These are phyloP conservation scores for Picea glauca DNA, from an alignment of 75 land plant genomes.

Conservation along the genomic window DNA sequence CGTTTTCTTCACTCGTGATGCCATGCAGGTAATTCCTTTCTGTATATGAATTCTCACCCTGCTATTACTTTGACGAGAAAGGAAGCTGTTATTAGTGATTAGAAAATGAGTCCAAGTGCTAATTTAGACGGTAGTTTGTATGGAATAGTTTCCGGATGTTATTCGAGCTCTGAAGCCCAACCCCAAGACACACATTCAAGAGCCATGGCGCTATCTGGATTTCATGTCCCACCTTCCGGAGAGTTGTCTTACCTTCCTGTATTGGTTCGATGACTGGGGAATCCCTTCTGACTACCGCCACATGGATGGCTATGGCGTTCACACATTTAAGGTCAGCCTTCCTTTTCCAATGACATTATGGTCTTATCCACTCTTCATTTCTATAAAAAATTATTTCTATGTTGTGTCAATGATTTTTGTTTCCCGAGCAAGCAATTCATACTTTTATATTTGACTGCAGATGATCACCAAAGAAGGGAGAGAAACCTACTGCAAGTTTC, in stretches of 20 bases:
- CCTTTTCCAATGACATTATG: background rate
- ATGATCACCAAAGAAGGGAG: constrained; percentile 34
- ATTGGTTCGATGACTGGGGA: constrained; percentile 43
- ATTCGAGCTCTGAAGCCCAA: constrained; percentile 55
- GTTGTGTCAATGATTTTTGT: background rate
- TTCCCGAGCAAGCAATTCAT: background rate
- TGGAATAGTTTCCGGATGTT: constrained; percentile 43
- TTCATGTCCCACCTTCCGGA: constrained; percentile 47
- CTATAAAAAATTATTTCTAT: background rate
- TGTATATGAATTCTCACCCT: background rate
- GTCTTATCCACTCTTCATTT: background rate
- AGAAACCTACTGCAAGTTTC: constrained; percentile 44
- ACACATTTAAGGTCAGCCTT: constrained; percentile 21
- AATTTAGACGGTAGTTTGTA: background rate
- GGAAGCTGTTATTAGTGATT: too few relatives aligned
- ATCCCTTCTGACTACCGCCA: constrained; percentile 48
- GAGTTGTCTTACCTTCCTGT: constrained; percentile 33
- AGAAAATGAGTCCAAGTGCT: background rate
- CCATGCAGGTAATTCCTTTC: constrained; percentile 9
- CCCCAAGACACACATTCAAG: constrained; percentile 45
- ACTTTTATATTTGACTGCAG: background rate
- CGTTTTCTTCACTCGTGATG: constrained; percentile 55
- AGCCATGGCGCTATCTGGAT: constrained; percentile 51
- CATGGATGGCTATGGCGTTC: constrained; percentile 54
- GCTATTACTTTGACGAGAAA: background rate